A percentile compares a stretch with the other conserved stretches of the same genome.
These are phyloP conservation scores for Sporobolomyces pararoseus DNA, from an alignment of 768 basidiomycete genomes.

Conservation along the genomic window DNA sequence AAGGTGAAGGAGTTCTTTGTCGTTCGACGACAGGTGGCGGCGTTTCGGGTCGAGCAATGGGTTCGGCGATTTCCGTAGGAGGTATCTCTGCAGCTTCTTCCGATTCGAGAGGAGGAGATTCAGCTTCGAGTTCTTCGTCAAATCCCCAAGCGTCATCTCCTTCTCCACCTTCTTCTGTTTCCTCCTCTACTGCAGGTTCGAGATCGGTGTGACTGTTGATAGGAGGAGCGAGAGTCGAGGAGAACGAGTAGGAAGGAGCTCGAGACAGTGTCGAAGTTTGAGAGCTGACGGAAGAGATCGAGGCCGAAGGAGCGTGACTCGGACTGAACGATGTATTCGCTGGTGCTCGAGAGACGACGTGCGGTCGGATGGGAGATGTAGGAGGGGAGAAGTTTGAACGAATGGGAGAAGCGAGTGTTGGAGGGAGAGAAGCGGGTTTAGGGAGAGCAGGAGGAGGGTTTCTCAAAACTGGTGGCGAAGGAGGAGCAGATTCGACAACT, in stretches of 20 bases:
- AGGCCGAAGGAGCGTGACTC: conserved; percentile 11
- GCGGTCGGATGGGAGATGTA: not conserved
- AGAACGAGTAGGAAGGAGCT: conserved; percentile 24
- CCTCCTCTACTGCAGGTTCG: not conserved
- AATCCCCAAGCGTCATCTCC: conserved; percentile 41
- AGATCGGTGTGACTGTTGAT: not conserved
- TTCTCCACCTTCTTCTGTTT: not conserved
- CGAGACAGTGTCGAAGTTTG: conserved; percentile 5
- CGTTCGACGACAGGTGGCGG: not conserved
- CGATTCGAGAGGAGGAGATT: not conserved
- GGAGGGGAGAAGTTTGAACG: not conserved
- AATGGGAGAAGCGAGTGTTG: not conserved
- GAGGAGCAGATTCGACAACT: not conserved
- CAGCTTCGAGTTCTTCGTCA: conserved; percentile 16
- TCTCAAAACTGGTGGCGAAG: conserved; percentile 3
- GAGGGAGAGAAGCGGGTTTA: not conserved
- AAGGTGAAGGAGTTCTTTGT: not conserved
- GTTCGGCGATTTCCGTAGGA: not conserved
- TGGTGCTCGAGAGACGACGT: not conserved
- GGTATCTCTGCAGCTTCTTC: not conserved
- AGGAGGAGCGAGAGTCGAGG: conserved; percentile 9
- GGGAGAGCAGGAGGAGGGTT: not conserved
- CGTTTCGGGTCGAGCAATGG: not conserved
- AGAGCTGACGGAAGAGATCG: conserved; percentile 13
- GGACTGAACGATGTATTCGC: not conserved